Evolutionary conservation across 345 rosid species (phyloP), one percentile per base, ranked within the genome.

Genomic region (Pistacia integerrima): DNA sequence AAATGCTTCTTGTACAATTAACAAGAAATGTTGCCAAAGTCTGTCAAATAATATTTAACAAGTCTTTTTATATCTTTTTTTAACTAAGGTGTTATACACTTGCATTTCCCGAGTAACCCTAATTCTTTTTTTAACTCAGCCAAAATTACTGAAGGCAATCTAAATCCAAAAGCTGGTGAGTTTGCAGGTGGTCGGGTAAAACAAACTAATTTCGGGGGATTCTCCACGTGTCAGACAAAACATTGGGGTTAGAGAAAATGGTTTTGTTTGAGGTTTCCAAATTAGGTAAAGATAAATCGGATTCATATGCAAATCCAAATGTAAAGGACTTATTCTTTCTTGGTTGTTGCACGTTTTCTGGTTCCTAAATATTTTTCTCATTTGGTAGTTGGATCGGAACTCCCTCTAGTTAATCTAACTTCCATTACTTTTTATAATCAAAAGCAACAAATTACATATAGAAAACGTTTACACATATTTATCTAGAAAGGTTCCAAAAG

Each of bases 181-280:
- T 62, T 73, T 73, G 68, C 67, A 28, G 44, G 8, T 72, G 75
- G 17, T 60, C 67, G 4, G 25, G 58, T 66, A 72, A 67, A 60
- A 28, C 25, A 71, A 58, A n/a, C 16, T 17, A 68, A 60, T 22
- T 69, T 30, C 48, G 69, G 64, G 25, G 20, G 48, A n/a, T 59
- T 64, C 58, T 75, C 64, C 80, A 73, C 73, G 52, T 81, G 78
- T 49, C 84, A 77, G 82, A 82, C 78, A 79, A 13, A 64, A 17
- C 61, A 20, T 73, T 67, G 77, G 78, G 56, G 74, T 64, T 63
- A 67, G 76, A 64, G 54, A 9, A 14, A 13, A 7, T 69, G 30
- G 51, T 10, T 14, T 56, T n/a, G 11, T n/a, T 49, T 28, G 18
- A 62, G 72, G 66, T 65, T 79, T 79, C 78, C 73, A 73, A 56